Base-by-base conservation (phyloP, 805 yeast genomes). In the Yamadazyma paraphyllophila region DNA sequence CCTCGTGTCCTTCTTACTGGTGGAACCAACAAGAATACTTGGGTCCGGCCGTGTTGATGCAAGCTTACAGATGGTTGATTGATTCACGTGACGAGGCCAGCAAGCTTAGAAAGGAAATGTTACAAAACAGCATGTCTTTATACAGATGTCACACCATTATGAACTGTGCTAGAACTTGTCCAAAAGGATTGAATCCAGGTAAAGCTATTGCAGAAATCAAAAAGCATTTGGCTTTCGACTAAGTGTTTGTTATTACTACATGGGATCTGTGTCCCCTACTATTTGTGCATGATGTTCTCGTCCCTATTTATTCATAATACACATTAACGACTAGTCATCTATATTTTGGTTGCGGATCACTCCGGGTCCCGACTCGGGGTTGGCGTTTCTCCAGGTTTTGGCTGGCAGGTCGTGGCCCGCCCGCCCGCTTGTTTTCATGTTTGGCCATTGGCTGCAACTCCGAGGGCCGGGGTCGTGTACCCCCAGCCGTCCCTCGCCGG, bases 1-100 rank as follows among this genome's bases (percentile, higher is more conserved):
- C 99, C 43, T 84, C 98, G 14, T 94, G 99, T 77, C 99, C 99
- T 44, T 91, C 98, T 2, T 94, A 94, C 80, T 94, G 99, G 99
- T 94, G 99, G 99, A 94, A 94, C 75, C 96, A 89, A 75, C 96
- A 91, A 73, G 96, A 94, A 77, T 94, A 94, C 73, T 76, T 94
- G 59, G 99, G 99, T 47, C 99, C 99, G 20, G 99, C 99, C 26
- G 98, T 94, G 45, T 80, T 94, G 69, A 88, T 94, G 97, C 99
- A 94, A 78, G 97, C 98, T 45, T 94, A 83, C 80, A 85, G 99
- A 77, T 94, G 99, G 99, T 83, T 94, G 78, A 82, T 90, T 51
- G 99, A 94, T 71, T 85, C 96, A 36, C 85, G 99, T 77, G 99
- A 94, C 73, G 85, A 89, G 69, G 97, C 97, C 45, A 77, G 88